Conservation (phyloP, 108 stramenopile species). For the Cyclotella distinguenda region DNA sequence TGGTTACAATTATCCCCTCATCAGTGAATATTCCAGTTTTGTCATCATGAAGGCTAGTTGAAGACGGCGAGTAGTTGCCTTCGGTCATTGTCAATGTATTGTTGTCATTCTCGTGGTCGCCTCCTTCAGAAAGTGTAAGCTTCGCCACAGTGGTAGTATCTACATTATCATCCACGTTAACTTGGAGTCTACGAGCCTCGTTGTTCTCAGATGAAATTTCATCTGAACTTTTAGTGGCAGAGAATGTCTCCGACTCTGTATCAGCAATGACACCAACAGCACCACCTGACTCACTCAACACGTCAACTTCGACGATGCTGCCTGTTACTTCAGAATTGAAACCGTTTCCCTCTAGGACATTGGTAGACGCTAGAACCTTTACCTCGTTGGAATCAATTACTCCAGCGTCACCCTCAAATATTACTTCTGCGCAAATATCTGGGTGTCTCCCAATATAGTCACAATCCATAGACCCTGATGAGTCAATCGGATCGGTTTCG, state of each 20-base stretch:
- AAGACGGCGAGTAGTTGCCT: too few relatives aligned
- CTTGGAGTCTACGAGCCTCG: neutral
- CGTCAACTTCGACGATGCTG: too few relatives aligned
- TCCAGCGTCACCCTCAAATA: neutral
- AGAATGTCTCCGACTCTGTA: neutral
- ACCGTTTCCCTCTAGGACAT: neutral
- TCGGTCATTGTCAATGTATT: too few relatives aligned
- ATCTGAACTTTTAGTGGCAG: neutral
- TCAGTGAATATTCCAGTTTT: neutral
- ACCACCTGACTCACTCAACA: too few relatives aligned
- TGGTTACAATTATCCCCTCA: neutral
- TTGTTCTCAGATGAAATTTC: neutral
- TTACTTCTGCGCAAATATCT: conserved; percentile 1
- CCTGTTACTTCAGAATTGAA: too few relatives aligned
- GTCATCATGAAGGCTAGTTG: too few relatives aligned
- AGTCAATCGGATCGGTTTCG: neutral
- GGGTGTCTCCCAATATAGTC: neutral
- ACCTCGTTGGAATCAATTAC: neutral
- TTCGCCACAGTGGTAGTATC: neutral
- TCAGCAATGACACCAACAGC: too few relatives aligned
- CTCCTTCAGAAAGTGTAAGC: too few relatives aligned
- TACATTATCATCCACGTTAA: neutral
- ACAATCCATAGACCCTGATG: neutral
- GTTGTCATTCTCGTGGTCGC: too few relatives aligned
- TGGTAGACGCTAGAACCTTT: neutral